phyloP scores from a whole-genome alignment of 306 rosid genomes.

The Casuarina equisetifolia region DNA sequence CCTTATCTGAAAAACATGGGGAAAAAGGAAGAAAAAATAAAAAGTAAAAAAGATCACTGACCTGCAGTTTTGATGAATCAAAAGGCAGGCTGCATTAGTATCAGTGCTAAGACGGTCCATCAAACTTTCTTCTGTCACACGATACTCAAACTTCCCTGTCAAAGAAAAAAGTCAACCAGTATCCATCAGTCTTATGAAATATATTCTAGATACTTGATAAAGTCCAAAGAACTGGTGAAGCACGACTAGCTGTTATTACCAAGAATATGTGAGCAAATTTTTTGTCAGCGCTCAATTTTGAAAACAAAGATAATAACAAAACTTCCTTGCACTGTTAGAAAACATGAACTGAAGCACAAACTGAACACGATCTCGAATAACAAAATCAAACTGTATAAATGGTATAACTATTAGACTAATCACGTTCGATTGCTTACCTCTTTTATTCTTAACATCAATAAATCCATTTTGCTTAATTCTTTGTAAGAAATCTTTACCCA shows the following conservation, averaged over 20 bases:
- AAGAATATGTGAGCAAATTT: not conserved
- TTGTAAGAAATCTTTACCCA: slow-evolving; percentile 68
- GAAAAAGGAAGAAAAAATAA: no score
- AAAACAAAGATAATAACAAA: slow-evolving; percentile 13
- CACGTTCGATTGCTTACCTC: slow-evolving; percentile 53
- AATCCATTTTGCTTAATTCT: slow-evolving; percentile 76
- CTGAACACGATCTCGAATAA: slow-evolving; percentile 6
- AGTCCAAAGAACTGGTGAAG: not conserved
- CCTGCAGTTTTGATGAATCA: slow-evolving; percentile 70
- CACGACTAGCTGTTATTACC: not conserved
- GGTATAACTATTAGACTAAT: not conserved
- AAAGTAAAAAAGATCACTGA: slow-evolving; percentile 9
- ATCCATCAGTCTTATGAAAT: slow-evolving; percentile 12
- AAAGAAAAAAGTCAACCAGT: slow-evolving; percentile 6
- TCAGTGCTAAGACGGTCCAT: slow-evolving; percentile 73
- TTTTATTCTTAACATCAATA: slow-evolving; percentile 71
- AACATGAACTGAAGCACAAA: slow-evolving; percentile 3
- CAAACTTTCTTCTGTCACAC: slow-evolving; percentile 81
- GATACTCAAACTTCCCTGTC: slow-evolving; percentile 59
- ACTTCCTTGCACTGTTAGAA: slow-evolving; percentile 11
- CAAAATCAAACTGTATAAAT: slow-evolving; percentile 12
- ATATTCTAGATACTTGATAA: not conserved
- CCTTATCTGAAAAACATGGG: slow-evolving; percentile 35
- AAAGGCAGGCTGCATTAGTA: slow-evolving; percentile 55
- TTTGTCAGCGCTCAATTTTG: not conserved